phyloP scores from a whole-genome alignment of 805 yeast species.

The Kuraishia borneana region DNA sequence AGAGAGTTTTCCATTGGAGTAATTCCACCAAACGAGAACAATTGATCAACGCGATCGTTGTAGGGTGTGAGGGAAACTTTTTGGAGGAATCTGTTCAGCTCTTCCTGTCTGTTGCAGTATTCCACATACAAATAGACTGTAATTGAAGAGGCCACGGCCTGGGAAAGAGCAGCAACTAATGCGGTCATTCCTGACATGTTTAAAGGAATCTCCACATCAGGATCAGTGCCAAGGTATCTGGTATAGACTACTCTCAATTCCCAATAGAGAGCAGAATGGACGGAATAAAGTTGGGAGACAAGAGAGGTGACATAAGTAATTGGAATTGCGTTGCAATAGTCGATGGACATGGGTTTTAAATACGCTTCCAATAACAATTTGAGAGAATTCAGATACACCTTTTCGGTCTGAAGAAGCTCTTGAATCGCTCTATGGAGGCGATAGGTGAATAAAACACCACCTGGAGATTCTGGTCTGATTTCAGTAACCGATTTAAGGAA shows the following conservation, averaged over 20 bases:
- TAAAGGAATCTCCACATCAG: constrained; percentile 4
- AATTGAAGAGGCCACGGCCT: no score
- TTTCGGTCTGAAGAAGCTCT: constrained; percentile 40
- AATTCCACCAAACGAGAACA: neutral
- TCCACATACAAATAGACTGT: neutral
- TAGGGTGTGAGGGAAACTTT: neutral
- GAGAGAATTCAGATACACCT: constrained; percentile 31
- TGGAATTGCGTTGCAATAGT: constrained; percentile 23
- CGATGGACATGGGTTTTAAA: constrained; percentile 24
- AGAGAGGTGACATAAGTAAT: constrained; percentile 16
- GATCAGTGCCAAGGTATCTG: constrained; percentile 9
- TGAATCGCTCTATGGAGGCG: constrained; percentile 24
- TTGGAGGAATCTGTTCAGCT: neutral
- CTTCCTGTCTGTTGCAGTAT: neutral
- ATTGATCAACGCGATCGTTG: neutral
- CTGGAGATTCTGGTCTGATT: no score
- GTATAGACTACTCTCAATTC: constrained; percentile 14
- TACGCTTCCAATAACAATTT: constrained; percentile 30
- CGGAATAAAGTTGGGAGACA: constrained; percentile 16
- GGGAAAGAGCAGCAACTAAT: neutral
- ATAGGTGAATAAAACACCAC: no score
- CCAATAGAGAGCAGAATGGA: constrained; percentile 20
- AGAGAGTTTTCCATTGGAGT: constrained; percentile 16
- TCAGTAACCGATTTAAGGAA: no score
- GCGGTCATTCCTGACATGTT: no score